Evolutionary conservation across 306 rosid genomes (phyloP).

Genomic region (Argentina anserina): DNA sequence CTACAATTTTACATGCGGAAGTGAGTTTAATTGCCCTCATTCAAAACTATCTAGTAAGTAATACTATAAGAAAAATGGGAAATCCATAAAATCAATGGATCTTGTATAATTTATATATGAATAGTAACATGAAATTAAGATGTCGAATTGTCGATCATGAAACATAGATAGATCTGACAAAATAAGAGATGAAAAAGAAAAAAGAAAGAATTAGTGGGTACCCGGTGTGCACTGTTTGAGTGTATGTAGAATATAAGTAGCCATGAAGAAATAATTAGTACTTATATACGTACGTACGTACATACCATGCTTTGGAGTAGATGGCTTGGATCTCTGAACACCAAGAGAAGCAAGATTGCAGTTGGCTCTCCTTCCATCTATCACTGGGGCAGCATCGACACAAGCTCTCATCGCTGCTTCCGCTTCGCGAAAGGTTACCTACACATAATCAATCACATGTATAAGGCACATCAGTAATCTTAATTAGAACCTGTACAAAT

Average conservation of each 20-base stretch:
- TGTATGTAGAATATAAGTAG: background rate
- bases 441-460: background rate
- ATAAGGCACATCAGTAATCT: background rate
- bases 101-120: background rate
- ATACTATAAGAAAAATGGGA: background rate
- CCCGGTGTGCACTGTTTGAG: too few relatives aligned
- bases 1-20: background rate
- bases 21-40: background rate
- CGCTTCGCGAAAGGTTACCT: conserved; percentile 90
- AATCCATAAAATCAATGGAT: background rate
- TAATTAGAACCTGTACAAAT: background rate
- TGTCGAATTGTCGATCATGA: too few relatives aligned
- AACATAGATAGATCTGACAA: background rate
- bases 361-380: conserved; percentile 92
- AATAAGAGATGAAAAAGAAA: background rate
- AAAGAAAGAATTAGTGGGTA: background rate
- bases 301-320: conserved; percentile 87
- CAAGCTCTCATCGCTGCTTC: conserved; percentile 99
- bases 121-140: background rate
- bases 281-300: background rate
- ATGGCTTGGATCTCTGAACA: conserved; percentile 98
- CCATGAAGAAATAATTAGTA: background rate
- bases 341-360: conserved; percentile 99
- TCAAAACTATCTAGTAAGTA: too few relatives aligned
- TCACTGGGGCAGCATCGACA: conserved; percentile 95